Percentiles rank a stretch among this genome's conserved stretches.
These are phyloP conservation scores for Helotiales sp. DNA, from an alignment of 2,329 filamentous ascomycete species.

Conservation along the genomic window DNA sequence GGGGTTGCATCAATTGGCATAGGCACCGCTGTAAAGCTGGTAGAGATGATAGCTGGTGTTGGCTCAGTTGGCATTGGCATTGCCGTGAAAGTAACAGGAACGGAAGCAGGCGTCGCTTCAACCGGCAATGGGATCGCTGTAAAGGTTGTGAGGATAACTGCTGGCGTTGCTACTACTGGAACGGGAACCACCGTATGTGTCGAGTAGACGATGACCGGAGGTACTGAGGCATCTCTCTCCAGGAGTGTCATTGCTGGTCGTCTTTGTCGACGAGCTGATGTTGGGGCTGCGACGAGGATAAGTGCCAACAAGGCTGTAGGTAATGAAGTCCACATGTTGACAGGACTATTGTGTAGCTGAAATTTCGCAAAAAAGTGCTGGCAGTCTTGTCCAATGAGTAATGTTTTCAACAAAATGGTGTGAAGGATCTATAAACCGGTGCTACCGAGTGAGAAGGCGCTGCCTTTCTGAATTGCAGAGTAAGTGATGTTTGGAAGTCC, in stretches of 20 bases:
- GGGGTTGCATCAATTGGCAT: neutral
- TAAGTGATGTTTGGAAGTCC: slow-evolving; percentile 3
- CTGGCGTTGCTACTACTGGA: slow-evolving; percentile 9
- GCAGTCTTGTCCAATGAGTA: no score
- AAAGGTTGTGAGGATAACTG: slow-evolving; percentile 21
- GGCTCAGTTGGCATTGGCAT: neutral
- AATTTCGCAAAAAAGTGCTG: no score
- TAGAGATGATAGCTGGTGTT: neutral
- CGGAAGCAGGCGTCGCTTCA: neutral
- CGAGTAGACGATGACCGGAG: slow-evolving; percentile 3
- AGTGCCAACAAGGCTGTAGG: slow-evolving; percentile 31
- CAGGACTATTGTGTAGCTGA: slow-evolving; percentile 23
- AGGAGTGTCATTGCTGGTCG: slow-evolving; percentile 11
- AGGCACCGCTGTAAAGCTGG: neutral
- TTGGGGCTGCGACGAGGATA: slow-evolving; percentile 26
- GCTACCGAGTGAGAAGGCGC: neutral
- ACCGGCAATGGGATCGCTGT: slow-evolving; percentile 27
- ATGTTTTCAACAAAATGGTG: no score
- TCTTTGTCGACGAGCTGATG: slow-evolving; percentile 21
- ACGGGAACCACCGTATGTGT: neutral
- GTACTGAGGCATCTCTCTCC: neutral
- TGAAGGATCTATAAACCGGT: slow-evolving; percentile 1
- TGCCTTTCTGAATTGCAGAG: neutral
- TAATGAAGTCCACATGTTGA: slow-evolving; percentile 33
- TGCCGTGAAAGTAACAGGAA: neutral